A percentile compares a stretch with the other conserved stretches of the same genome.
Conservation (phyloP, 768 basidiomycete genomes). For the Termitomyces eurrhizus region DNA sequence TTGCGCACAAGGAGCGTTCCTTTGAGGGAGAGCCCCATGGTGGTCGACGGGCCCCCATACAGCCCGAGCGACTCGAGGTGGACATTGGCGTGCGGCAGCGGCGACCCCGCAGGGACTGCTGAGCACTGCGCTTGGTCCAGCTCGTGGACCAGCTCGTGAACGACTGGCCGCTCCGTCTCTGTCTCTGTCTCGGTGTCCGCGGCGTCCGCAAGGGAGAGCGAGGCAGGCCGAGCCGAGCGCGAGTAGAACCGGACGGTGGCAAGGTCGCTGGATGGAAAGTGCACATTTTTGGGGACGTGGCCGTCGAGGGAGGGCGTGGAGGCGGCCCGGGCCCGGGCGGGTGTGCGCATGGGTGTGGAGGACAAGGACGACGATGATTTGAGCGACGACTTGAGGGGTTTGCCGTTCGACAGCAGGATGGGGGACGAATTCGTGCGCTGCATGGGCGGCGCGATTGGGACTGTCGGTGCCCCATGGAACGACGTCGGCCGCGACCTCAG, state of each 20-base stretch:
- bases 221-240: constrained; percentile 67
- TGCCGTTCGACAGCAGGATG: constrained; percentile 67
- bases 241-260: constrained; percentile 60
- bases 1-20: constrained; percentile 86
- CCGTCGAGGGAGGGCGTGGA: constrained; percentile 34
- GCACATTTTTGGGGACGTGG: constrained; percentile 44
- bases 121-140: constrained; percentile 21
- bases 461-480: constrained; percentile 3
- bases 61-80: constrained; percentile 26
- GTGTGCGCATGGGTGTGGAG: constrained; percentile 30
- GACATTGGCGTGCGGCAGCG: constrained; percentile 24
- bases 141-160: constrained; percentile 15
- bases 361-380: constrained; percentile 57
- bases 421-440: constrained; percentile 33
- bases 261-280: constrained; percentile 72
- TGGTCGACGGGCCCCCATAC: background rate
- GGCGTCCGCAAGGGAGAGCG: constrained; percentile 30
- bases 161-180: constrained; percentile 31
- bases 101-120: constrained; percentile 22
- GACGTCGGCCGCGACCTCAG: constrained; percentile 21
- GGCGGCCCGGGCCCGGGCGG: constrained; percentile 43
- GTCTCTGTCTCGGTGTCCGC: constrained; percentile 44
- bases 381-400: constrained; percentile 83
- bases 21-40: constrained; percentile 34
- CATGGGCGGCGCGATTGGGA: constrained; percentile 26